Evolutionary conservation across 1,284 basidiomycete species (phyloP).

Genomic region (Termitomyces sp.): DNA sequence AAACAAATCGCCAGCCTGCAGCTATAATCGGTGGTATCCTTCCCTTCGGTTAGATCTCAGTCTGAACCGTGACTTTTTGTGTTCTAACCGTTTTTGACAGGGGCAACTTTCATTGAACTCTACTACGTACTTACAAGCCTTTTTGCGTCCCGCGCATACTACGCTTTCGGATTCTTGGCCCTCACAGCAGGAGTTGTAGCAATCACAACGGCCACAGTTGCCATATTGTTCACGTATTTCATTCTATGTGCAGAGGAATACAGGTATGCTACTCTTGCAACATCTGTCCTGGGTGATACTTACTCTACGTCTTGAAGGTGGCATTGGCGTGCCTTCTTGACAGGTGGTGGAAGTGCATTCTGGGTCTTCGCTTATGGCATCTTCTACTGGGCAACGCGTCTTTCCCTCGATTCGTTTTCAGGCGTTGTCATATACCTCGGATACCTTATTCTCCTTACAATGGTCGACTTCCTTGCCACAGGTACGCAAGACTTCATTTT

Average conservation of each 20-base stretch:
- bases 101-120: slow-evolving; percentile 92
- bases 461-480: slow-evolving; percentile 86
- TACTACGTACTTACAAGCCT: slow-evolving; percentile 92
- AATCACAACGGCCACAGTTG: slow-evolving; percentile 86
- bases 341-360: slow-evolving; percentile 91
- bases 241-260: slow-evolving; percentile 95
- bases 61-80: not conserved
- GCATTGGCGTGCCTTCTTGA: slow-evolving; percentile 96
- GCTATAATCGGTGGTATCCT: slow-evolving; percentile 86
- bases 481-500: slow-evolving; percentile 38
- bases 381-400: slow-evolving; percentile 85
- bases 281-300: not conserved
- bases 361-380: slow-evolving; percentile 86
- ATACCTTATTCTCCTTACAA: slow-evolving; percentile 80
- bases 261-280: slow-evolving; percentile 41
- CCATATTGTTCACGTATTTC: slow-evolving; percentile 91
- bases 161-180: slow-evolving; percentile 94
- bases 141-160: slow-evolving; percentile 92
- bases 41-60: slow-evolving; percentile 69
- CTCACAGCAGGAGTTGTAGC: slow-evolving; percentile 83
- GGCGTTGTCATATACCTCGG: slow-evolving; percentile 89
- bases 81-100: slow-evolving; percentile 29
- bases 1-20: slow-evolving; percentile 46
- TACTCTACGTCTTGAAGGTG: slow-evolving; percentile 47
- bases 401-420: slow-evolving; percentile 80